Evolutionary conservation across 495 filamentous ascomycete genomes (phyloP).

Genomic region (Penicillium lividum): DNA sequence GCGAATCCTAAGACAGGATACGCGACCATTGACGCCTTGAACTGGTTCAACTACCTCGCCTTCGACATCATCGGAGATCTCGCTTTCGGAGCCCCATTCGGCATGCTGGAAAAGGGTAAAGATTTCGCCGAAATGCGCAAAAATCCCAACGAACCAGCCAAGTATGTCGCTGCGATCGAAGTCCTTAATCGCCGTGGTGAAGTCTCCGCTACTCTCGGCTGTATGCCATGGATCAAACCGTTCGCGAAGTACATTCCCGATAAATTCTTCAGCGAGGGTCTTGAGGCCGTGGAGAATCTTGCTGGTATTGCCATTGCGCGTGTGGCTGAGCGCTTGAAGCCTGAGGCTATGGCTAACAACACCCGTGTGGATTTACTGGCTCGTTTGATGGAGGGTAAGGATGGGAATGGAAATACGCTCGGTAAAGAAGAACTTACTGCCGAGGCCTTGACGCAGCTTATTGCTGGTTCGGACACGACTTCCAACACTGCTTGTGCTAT

Average conservation of each 20-base stretch:
- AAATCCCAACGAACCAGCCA: constrained; percentile 40
- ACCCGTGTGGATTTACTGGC: constrained; percentile 78
- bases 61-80: constrained; percentile 85
- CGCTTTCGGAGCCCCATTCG: constrained; percentile 56
- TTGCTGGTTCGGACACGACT: constrained; percentile 88
- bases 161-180: constrained; percentile 53
- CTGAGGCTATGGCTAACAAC: constrained; percentile 54
- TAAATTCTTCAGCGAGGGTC: constrained; percentile 51
- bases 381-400: constrained; percentile 82
- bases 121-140: constrained; percentile 64
- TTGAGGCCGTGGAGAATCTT: constrained; percentile 51
- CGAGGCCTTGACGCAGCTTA: constrained; percentile 86
- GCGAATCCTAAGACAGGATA: constrained; percentile 51
- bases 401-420: constrained; percentile 72
- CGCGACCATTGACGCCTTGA: constrained; percentile 70
- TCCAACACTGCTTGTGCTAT: constrained; percentile 87
- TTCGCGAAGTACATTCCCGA: constrained; percentile 56
- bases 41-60: constrained; percentile 94
- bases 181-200: constrained; percentile 58
- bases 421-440: constrained; percentile 80
- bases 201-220: constrained; percentile 53
- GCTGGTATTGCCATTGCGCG: constrained; percentile 74
- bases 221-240: constrained; percentile 46
- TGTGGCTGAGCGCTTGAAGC: constrained; percentile 71
- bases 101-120: constrained; percentile 52